Conservation (phyloP, 2,329 filamentous ascomycete species). For the Aspergillus uvarum region DNA sequence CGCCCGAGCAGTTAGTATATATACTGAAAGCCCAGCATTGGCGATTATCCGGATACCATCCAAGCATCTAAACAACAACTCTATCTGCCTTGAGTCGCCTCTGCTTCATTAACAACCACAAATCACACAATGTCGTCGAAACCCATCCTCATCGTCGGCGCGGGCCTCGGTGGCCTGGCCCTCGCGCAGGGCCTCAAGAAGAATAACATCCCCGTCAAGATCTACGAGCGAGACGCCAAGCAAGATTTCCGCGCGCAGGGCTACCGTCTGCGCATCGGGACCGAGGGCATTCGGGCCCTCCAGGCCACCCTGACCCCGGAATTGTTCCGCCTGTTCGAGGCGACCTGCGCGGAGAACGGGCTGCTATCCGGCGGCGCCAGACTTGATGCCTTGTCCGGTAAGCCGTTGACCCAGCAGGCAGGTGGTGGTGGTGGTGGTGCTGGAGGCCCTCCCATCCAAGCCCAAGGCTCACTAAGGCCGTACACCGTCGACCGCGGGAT, state of each 20-base stretch:
- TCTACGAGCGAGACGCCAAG: conserved; percentile 38
- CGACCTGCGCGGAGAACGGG: conserved; percentile 18
- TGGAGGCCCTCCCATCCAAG: not conserved
- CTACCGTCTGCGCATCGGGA: conserved; percentile 34
- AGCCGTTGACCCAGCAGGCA: not conserved
- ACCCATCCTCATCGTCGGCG: conserved; percentile 38
- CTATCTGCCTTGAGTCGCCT: not conserved
- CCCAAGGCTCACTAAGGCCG: not conserved
- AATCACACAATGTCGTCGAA: not conserved
- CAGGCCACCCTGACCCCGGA: not conserved
- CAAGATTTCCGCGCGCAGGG: conserved; percentile 37
- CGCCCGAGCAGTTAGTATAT: too few species aligned
- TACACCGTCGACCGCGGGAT: conserved; percentile 1
- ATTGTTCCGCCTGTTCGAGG: conserved; percentile 21
- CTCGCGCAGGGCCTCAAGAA: conserved; percentile 39
- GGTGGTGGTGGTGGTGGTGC: not conserved
- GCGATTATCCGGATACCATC: too few species aligned
- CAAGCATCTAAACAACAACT: too few species aligned
- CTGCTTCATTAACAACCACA: not conserved
- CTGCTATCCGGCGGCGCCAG: not conserved
- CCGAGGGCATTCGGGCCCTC: not conserved
- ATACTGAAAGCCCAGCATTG: too few species aligned
- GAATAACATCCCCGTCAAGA: conserved; percentile 34
- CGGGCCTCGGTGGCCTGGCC: conserved; percentile 36
- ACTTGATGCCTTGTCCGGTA: not conserved